phyloP scores from a whole-genome alignment of 208 protist species.

The Wallacemonas rigidus region DNA sequence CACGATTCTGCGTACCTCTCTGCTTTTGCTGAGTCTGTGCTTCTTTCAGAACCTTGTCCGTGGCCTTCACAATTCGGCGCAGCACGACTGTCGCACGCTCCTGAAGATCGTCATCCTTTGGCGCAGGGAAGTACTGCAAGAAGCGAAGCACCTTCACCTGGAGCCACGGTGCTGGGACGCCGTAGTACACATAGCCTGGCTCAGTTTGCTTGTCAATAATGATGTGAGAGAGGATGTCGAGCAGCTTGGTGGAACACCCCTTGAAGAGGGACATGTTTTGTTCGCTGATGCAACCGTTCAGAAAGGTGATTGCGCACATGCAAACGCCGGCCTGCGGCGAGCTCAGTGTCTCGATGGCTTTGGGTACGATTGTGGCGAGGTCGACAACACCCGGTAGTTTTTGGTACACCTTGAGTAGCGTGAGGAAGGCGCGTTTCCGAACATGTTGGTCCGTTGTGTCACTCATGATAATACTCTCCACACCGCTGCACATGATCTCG shows the following conservation, averaged over 20 bases:
- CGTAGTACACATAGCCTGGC: slow-evolving; percentile 97
- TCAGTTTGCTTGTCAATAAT: slow-evolving; percentile 89
- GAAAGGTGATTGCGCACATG: slow-evolving; percentile 90
- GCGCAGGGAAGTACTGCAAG: slow-evolving; percentile 94
- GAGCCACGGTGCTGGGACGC: slow-evolving; percentile 97
- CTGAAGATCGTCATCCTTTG: slow-evolving; percentile 55
- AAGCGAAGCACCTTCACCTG: slow-evolving; percentile 98
- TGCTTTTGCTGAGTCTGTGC: slow-evolving; percentile 81
- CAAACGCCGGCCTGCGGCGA: slow-evolving; percentile 92
- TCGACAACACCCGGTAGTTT: slow-evolving; percentile 94
- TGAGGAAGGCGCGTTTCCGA: slow-evolving; percentile 98
- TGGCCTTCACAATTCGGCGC: slow-evolving; percentile 82
- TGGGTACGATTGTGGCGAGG: slow-evolving; percentile 53
- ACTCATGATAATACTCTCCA: slow-evolving; percentile 94
- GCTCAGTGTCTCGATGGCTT: slow-evolving; percentile 87
- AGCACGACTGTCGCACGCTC: slow-evolving; percentile 69
- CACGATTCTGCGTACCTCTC: slow-evolving; percentile 93
- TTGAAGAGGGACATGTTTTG: slow-evolving; percentile 63
- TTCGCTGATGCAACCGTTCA: slow-evolving; percentile 88
- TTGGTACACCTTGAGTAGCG: slow-evolving; percentile 96
- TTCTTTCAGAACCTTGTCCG: slow-evolving; percentile 88
- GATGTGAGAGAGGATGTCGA: slow-evolving; percentile 83
- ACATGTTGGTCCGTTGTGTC: slow-evolving; percentile 79
- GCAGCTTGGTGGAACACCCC: slow-evolving; percentile 64
- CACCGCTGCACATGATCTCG: slow-evolving; percentile 95